phyloP scores from a whole-genome alignment of 192 early-diverging fungal species.

The Coemansia sp. region DNA sequence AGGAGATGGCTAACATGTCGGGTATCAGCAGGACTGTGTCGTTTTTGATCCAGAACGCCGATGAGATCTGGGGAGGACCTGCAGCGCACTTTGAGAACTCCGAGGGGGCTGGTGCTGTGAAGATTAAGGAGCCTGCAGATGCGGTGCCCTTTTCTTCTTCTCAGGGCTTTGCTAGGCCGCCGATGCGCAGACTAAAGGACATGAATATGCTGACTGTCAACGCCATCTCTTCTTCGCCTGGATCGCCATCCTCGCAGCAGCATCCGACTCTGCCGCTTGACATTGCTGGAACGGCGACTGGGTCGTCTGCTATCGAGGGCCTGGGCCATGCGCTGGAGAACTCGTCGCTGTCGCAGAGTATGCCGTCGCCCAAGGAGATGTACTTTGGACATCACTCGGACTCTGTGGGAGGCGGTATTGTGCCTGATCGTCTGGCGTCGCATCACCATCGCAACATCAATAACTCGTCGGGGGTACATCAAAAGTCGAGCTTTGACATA shows the following conservation, averaged over 20 bases:
- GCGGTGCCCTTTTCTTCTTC: no score
- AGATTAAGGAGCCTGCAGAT: not conserved
- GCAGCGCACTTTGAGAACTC: slow-evolving; percentile 10
- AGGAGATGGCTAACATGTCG: slow-evolving; percentile 75
- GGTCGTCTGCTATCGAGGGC: not conserved
- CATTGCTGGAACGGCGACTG: not conserved
- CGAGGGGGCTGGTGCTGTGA: not conserved
- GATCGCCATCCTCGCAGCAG: not conserved
- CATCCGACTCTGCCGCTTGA: not conserved
- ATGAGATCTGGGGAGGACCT: slow-evolving; percentile 55
- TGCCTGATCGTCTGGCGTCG: slow-evolving; percentile 6
- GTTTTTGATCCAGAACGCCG: slow-evolving; percentile 65
- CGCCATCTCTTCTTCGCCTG: not conserved
- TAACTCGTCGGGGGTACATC: slow-evolving; percentile 12
- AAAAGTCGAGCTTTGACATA: slow-evolving; percentile 43
- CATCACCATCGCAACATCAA: slow-evolving; percentile 4
- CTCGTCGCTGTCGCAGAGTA: slow-evolving; percentile 45
- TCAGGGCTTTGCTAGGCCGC: slow-evolving; percentile 12
- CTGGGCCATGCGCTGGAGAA: slow-evolving; percentile 8
- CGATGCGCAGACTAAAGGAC: slow-evolving; percentile 21
- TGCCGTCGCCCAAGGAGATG: slow-evolving; percentile 45
- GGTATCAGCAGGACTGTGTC: slow-evolving; percentile 73
- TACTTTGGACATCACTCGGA: slow-evolving; percentile 14
- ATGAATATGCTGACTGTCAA: slow-evolving; percentile 11
- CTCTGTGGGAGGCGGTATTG: not conserved